Conservation (phyloP, 1,139 yeast species). For the Candida labiduridarum region DNA sequence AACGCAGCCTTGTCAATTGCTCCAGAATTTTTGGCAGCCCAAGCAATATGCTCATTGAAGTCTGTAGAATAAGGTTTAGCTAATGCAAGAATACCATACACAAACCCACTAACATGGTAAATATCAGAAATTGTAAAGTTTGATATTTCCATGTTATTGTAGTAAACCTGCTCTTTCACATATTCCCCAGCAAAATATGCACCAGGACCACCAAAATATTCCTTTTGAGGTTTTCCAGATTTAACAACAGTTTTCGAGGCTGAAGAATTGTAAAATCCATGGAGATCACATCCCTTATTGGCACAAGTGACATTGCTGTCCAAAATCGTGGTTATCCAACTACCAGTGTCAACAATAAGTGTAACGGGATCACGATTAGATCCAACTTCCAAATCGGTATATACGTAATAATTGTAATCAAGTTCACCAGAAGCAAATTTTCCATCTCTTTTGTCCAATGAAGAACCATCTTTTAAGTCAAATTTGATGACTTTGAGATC, state of each 20-base stretch:
- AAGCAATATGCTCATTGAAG: neutral
- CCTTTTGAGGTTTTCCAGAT: neutral
- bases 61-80: neutral
- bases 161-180: slow-evolving; percentile 1
- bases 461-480: neutral
- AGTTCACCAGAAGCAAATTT: neutral
- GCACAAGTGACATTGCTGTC: neutral
- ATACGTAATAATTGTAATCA: neutral
- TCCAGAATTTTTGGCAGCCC: slow-evolving; percentile 5
- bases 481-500: neutral
- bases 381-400: slow-evolving; percentile 1
- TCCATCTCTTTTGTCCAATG: neutral
- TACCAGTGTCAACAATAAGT: slow-evolving; percentile 5
- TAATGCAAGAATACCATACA: slow-evolving; percentile 5
- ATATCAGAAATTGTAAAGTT: slow-evolving; percentile 3
- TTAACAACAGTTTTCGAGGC: neutral
- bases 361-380: slow-evolving; percentile 5
- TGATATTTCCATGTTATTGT: slow-evolving; percentile 1
- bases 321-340: neutral
- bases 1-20: slow-evolving; percentile 6
- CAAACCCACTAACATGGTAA: neutral
- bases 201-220: slow-evolving; percentile 1
- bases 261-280: slow-evolving; percentile 2
- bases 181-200: slow-evolving; percentile 3
- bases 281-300: neutral